These are phyloP conservation scores for Clarireedia paspali DNA, from an alignment of 2,329 filamentous ascomycete species.

Conservation along the genomic window DNA sequence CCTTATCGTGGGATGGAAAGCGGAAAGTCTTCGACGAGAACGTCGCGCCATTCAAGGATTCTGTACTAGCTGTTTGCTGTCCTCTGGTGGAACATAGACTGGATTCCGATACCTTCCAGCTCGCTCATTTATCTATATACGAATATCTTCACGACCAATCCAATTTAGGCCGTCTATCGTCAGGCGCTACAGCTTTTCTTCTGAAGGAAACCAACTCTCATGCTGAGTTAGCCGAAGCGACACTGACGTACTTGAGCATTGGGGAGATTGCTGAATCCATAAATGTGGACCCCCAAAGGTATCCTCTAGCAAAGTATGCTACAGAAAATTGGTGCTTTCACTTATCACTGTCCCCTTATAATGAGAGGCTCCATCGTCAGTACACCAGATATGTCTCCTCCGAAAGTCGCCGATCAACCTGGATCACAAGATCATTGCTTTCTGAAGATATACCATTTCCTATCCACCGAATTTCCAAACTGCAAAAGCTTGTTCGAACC, in stretches of 20 bases:
- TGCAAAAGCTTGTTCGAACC: conserved; percentile 4
- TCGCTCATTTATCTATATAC: conserved; percentile 5
- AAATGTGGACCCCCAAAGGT: neutral
- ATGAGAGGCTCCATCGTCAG: neutral
- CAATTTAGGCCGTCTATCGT: neutral
- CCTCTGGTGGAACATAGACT: conserved; percentile 3
- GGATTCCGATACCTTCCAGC: conserved; percentile 4
- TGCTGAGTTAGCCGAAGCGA: neutral
- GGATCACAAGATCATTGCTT: conserved; percentile 6
- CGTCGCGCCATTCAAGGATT: neutral
- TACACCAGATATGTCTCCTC: conserved; percentile 5
- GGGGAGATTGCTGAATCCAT: conserved; percentile 1
- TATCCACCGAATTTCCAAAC: conserved; percentile 7
- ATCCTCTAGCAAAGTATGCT: conserved; percentile 5
- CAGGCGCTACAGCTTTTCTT: conserved; percentile 1
- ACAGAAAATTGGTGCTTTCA: conserved; percentile 8
- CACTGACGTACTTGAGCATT: conserved; percentile 3
- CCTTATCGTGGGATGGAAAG: conserved; percentile 5
- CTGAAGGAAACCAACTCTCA: neutral
- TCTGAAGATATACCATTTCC: conserved; percentile 6
- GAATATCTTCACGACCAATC: conserved; percentile 6
- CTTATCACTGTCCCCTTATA: conserved; percentile 3
- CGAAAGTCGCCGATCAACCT: conserved; percentile 1
- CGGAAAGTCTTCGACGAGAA: conserved; percentile 3
- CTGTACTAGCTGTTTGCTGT: conserved; percentile 3